Evolutionary conservation across 2,329 filamentous ascomycete genomes (phyloP), one percentile per base, ranked within the genome.

Genomic region (Pezicula rhizophila): DNA sequence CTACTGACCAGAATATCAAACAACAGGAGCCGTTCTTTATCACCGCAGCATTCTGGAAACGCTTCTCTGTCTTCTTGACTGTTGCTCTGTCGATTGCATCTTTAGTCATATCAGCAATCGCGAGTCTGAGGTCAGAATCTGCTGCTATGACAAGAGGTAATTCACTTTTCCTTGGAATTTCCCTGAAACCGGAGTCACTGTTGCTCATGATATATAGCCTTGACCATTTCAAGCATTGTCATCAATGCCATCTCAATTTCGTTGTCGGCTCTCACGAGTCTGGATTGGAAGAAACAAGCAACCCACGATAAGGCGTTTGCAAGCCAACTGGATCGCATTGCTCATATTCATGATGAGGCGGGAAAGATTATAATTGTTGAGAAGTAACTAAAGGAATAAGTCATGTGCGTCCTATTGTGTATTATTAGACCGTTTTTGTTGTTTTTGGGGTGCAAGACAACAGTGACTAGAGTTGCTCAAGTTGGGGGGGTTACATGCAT

Each of bases 31-130:
- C 50, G 5, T 55, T 48, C n/a, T 57, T 52, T 34, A 12, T 52
- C 5, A 59, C 56, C 5, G 55, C 53, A 2, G 47, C 20, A 34
- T 60, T 60, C 50, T 59, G 57, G 56, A 61, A 61, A 52, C 58
- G 58, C 6, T 52, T 59, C 49, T 53, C 53, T 1, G 59, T 61
- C 20, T 41, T 52, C 15, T 17, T 51, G 1, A 56, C 59, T 15
- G 54, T 61, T 1, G 15, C 45, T 1, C 45, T 61, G 4, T 60
- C 58, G 0, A 42, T 51, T 1, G 48, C 45, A 3, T 51, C 51
- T 1, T 28, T 60, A 2, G 46, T 61, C 4, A 20, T 61, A 4
- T 50, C 50, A 17, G 54, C 59, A 0, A 17, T 54, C 11, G 54
- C 51, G 11, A 55, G 49, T 34, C 17, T 60, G 4, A 45, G 33